Base-by-base conservation (phyloP, 2,329 filamentous ascomycete genomes). In the Colletotrichum aenigma region DNA sequence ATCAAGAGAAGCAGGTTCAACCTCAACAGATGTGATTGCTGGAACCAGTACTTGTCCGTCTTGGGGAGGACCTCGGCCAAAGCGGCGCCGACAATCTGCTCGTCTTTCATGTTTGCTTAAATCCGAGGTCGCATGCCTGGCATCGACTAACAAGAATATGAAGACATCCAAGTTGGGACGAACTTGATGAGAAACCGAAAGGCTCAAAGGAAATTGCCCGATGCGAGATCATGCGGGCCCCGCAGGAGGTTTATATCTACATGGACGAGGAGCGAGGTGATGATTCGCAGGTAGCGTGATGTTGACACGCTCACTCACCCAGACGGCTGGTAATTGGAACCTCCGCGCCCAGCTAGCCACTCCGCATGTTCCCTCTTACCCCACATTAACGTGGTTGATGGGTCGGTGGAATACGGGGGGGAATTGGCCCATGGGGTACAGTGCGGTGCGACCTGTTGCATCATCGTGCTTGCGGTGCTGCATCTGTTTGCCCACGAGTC, bases 1-100 rank as follows among this genome's bases (percentile, higher is more conserved):
- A 88, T 80, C 7, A 88, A 76, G 0, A 89, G 82, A 30, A 88
- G 78, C 4, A 88, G 77, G 70, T 89, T 89, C 18, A 89, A 80
- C 21, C 82, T 78, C 13, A 88, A 78, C 0, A 89, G 81, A 78
- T 89, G 86, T 3, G 85, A 81, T 32, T 83, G 79, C 38, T 84
- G 83, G 65, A 85, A 88, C 88, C 87, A 89, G 61, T 82, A 83
- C 48, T 82, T 84, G 48, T 83, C 80, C 30, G 84, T 83, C 43
- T 83, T 78, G 10, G 87, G 87, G 24, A 89, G 79, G 18, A 82
- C 81, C 77, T 79, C 76, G 4, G 80, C 80, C 60, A 83, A 73
- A 55, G 79, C 78, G 26, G 70, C 77, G 56, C 82, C 82, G 26
- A 82, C 81, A 58, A 83, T 74, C 24, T 71, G 81, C 62, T 81